These are phyloP conservation scores for Senna tora DNA, from an alignment of 306 rosid genomes.

Conservation along the genomic window DNA sequence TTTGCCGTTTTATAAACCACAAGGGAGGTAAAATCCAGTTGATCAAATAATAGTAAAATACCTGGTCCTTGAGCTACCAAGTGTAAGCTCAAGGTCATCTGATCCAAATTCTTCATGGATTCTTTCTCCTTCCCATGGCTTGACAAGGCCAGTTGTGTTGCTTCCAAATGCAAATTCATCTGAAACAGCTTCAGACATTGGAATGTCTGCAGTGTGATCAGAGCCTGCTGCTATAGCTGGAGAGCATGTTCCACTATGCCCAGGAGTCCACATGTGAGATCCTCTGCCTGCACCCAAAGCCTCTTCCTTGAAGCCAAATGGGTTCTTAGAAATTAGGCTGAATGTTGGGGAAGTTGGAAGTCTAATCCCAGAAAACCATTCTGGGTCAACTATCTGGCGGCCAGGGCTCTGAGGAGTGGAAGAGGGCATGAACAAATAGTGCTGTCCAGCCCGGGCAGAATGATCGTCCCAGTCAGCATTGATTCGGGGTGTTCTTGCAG, in stretches of 20 bases:
- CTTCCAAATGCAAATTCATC: constrained; percentile 96
- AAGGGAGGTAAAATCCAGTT: neutral
- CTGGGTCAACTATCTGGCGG: constrained; percentile 73
- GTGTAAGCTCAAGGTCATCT: constrained; percentile 96
- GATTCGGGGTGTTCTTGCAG: constrained; percentile 75
- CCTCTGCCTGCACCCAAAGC: constrained; percentile 55
- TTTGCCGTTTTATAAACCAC: neutral
- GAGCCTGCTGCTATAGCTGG: constrained; percentile 80
- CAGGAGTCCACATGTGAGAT: constrained; percentile 92
- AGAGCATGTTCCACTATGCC: constrained; percentile 93
- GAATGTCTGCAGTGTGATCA: constrained; percentile 82
- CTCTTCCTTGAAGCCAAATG: constrained; percentile 85
- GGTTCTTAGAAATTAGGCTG: constrained; percentile 73
- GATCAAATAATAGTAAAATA: constrained; percentile 28
- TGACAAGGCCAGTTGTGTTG: constrained; percentile 72
- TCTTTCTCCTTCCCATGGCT: constrained; percentile 99
- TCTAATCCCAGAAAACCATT: constrained; percentile 85
- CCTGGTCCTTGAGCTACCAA: constrained; percentile 93
- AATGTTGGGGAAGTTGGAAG: constrained; percentile 90
- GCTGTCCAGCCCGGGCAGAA: constrained; percentile 57
- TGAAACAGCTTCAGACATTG: constrained; percentile 80
- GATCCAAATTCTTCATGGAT: constrained; percentile 86
- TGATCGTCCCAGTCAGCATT: constrained; percentile 72
- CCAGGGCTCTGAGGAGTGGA: constrained; percentile 92
- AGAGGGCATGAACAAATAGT: constrained; percentile 67